phyloP scores from a whole-genome alignment of 169 alveolate genomes.

The Cryptosporidium meleagridis region DNA sequence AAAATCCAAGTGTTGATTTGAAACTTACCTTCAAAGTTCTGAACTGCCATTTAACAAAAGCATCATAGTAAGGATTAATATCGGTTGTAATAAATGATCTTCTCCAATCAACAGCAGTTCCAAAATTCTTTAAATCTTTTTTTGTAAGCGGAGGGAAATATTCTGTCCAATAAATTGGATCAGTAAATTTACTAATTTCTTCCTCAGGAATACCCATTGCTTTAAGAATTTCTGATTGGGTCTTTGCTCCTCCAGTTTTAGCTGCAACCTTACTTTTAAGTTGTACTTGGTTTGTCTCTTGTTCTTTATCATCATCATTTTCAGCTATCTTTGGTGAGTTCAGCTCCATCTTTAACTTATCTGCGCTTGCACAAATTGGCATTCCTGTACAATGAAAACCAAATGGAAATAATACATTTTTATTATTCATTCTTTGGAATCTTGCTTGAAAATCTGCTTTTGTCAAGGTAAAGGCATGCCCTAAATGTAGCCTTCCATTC shows the following conservation, averaged over 20 bases:
- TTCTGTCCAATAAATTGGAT: conserved; percentile 96
- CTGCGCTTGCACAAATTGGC: conserved; percentile 98
- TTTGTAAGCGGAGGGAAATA: conserved; percentile 97
- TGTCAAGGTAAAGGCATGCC: conserved; percentile 97
- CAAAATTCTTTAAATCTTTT: conserved; percentile 90
- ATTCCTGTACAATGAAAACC: conserved; percentile 99
- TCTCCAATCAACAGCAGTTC: conserved; percentile 95
- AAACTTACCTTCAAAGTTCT: conserved; percentile 86
- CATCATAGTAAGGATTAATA: conserved; percentile 96
- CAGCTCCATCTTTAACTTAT: conserved; percentile 89
- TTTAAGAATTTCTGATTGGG: conserved; percentile 91
- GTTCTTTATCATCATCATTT: conserved; percentile 38
- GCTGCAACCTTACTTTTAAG: conserved; percentile 89
- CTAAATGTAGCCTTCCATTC: conserved; percentile 99
- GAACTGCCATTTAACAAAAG: conserved; percentile 98
- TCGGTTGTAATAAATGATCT: conserved; percentile 99
- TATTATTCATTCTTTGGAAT: conserved; percentile 94
- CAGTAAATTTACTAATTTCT: conserved; percentile 94
- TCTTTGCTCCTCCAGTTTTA: conserved; percentile 85
- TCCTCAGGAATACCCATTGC: conserved; percentile 93
- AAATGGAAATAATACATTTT: conserved; percentile 96
- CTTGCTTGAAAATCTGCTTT: conserved; percentile 97
- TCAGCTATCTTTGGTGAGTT: background rate
- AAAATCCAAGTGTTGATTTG: background rate
- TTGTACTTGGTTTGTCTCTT: conserved; percentile 51